phyloP scores from a whole-genome alignment of 768 basidiomycete species.

The Mycena floridula region DNA sequence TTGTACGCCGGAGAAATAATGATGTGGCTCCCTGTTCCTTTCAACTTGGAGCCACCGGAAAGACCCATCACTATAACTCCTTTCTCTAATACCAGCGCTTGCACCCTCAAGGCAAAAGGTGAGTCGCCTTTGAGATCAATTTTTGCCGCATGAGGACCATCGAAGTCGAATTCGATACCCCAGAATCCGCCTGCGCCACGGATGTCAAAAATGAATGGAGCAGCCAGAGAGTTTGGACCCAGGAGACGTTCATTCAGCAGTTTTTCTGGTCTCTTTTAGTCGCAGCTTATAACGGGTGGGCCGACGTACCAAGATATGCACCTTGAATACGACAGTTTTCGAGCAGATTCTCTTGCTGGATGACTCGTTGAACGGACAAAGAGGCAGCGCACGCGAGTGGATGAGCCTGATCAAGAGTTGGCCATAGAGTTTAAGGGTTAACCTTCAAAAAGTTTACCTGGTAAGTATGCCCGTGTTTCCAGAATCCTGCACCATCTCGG shows the following conservation, averaged over 20 bases:
- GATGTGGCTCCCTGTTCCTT: constrained; percentile 68
- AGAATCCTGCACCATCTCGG: constrained; percentile 57
- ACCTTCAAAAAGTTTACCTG: background rate
- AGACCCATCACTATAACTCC: constrained; percentile 71
- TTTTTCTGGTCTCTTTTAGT: constrained; percentile 20
- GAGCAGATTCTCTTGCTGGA: constrained; percentile 65
- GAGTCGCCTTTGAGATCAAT: constrained; percentile 41
- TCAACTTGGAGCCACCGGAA: constrained; percentile 58
- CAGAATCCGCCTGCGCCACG: constrained; percentile 83
- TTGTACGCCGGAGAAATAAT: constrained; percentile 82
- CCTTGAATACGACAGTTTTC: constrained; percentile 56
- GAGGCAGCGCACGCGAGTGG: constrained; percentile 75
- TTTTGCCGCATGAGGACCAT: constrained; percentile 28
- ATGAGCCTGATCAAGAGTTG: constrained; percentile 42
- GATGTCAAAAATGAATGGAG: constrained; percentile 70
- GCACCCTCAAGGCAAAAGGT: constrained; percentile 60
- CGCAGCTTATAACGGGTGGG: background rate
- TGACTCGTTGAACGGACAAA: constrained; percentile 74
- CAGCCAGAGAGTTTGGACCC: constrained; percentile 48
- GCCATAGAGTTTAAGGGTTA: background rate
- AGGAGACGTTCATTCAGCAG: constrained; percentile 50
- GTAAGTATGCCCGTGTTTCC: constrained; percentile 86
- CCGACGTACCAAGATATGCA: constrained; percentile 42
- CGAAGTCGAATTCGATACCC: constrained; percentile 78
- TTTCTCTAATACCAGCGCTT: constrained; percentile 61